phyloP scores from a whole-genome alignment of 139 green algal genomes.

The Micractinium conductrix region DNA sequence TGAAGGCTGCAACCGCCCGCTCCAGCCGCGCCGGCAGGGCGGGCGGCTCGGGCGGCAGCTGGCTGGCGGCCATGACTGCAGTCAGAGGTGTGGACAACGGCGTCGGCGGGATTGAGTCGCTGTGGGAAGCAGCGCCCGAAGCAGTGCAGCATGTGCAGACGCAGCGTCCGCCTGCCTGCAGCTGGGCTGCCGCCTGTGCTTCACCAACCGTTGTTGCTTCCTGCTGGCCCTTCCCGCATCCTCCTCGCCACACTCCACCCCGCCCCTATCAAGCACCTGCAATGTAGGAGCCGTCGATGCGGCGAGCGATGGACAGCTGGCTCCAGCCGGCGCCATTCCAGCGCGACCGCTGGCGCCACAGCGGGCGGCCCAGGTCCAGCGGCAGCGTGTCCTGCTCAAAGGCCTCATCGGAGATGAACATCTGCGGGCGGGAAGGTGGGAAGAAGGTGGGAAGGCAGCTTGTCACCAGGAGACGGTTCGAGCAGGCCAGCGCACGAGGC shows the following conservation, averaged over 20 bases:
- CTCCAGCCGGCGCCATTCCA: slow-evolving; percentile 23
- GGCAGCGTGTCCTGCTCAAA: neutral
- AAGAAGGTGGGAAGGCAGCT: no score
- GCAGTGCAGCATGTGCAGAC: neutral
- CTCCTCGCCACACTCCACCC: no score
- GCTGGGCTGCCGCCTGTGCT: no score
- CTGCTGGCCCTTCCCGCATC: no score
- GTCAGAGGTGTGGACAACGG: neutral
- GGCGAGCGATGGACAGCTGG: neutral
- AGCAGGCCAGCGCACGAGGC: no score
- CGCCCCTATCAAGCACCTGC: neutral
- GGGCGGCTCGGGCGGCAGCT: neutral
- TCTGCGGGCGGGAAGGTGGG: neutral
- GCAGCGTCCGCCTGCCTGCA: no score
- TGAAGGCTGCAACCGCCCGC: neutral
- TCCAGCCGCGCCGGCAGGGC: no score
- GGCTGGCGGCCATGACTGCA: neutral
- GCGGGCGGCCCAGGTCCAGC: neutral
- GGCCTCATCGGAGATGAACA: neutral
- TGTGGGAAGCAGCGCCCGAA: no score
- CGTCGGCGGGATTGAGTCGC: neutral
- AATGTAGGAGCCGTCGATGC: neutral
- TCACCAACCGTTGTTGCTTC: no score
- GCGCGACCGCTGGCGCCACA: slow-evolving; percentile 17
- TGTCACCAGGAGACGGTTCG: neutral